Base-by-base conservation (phyloP, 192 early-diverging fungal species). In the Backusella sp. region DNA sequence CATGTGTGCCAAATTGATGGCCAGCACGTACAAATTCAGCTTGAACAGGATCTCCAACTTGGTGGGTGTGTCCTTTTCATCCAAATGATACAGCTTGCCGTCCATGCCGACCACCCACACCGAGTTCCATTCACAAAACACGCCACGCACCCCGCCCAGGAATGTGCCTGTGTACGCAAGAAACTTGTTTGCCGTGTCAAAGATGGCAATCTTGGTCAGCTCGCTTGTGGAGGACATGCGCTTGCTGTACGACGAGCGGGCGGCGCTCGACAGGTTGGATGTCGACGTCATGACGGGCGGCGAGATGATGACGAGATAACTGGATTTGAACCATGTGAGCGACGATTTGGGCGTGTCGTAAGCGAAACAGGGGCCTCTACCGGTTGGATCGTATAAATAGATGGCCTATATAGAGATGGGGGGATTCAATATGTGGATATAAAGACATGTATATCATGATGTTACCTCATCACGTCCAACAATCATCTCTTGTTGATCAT, bases 131-230 rank as follows among this genome's bases (percentile, higher is more conserved):
- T 98, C 96, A 68, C 88, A 88, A 30, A 93, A 83, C 1, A 98
- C 90, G 42, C 90, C 88, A 49, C 90, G 85, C 21, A 92, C 86
- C 9, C 89, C 91, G 4, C 89, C 89, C 0, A 88, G 79, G 62
- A 98, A 96, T 15, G 88, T 90, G 26, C 93, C 95, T 4, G 88
- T 85, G 62, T 93, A 98, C 2, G 97, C 96, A 6, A 96, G 92
- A 76, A 94, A 95, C 79, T 97, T 99, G 86, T 94, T 96, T 30
- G 88, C 90, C 1, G 96, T 92, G 72, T 99, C 97, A 70, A 97
- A 95, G 26, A 99, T 89, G 3, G 94, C 92, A 37, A 96, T 68
- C 37, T 81, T 84, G 14, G 87, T 88, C 6, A 85, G 75, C 30
- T 89, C 88, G 34, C 79, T 86, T 7, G 77, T 44, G 14, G 56